Evolutionary conservation across 1,284 basidiomycete species (phyloP).

Genomic region (Leccinum holopus): DNA sequence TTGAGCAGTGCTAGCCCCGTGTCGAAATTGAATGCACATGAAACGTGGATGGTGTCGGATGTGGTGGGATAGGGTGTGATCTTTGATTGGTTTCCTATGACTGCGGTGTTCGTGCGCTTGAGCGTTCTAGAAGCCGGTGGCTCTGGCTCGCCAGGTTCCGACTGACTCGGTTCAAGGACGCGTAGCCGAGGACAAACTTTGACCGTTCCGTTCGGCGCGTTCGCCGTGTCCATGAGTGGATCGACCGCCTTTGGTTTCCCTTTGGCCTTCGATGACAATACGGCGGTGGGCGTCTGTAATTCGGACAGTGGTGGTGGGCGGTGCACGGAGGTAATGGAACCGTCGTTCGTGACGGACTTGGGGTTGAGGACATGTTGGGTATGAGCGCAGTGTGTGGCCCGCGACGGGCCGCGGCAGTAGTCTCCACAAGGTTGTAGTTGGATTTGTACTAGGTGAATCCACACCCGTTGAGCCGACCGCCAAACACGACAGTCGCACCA

Average conservation of each 20-base stretch:
- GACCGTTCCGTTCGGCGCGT: conserved; percentile 14
- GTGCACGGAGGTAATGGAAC: conserved; percentile 6
- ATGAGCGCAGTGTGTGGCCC: conserved; percentile 63
- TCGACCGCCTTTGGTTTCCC: conserved; percentile 36
- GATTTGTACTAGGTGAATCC: conserved; percentile 54
- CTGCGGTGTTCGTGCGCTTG: conserved; percentile 21
- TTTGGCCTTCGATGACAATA: conserved; percentile 29
- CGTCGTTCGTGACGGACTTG: conserved; percentile 19
- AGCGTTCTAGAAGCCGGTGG: conserved; percentile 7
- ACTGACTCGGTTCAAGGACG: background rate
- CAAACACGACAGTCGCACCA: conserved; percentile 12
- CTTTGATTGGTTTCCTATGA: conserved; percentile 49
- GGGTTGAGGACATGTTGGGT: conserved; percentile 51
- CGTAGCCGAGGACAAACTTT: conserved; percentile 11
- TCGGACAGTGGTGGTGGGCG: conserved; percentile 9
- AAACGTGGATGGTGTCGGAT: conserved; percentile 47
- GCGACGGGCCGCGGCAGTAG: conserved; percentile 45
- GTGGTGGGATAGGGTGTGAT: conserved; percentile 47
- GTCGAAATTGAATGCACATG: conserved; percentile 53
- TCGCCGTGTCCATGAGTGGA: conserved; percentile 34
- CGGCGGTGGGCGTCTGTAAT: conserved; percentile 1
- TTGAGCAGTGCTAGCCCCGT: conserved; percentile 50
- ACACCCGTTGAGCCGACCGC: conserved; percentile 1
- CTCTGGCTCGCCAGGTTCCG: background rate
- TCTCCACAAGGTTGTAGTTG: conserved; percentile 56